A percentile compares a stretch with the other conserved stretches of the same genome.
Conservation (phyloP, 306 rosid genomes). For the Carpinus viminea region DNA sequence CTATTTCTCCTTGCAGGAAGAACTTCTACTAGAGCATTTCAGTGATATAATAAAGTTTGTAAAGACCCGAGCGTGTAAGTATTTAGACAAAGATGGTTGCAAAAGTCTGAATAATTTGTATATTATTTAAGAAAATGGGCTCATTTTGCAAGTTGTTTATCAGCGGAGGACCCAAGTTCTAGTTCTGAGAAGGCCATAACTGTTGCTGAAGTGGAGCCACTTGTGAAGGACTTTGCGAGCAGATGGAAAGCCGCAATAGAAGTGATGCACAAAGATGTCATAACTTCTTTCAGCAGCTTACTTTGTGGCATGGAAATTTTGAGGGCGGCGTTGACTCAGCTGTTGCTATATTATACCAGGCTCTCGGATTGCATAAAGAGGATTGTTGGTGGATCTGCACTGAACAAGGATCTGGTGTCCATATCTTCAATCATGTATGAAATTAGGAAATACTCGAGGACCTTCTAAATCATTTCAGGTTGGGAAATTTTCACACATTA, state of each 20-base stretch:
- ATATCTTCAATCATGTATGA: conserved; percentile 90
- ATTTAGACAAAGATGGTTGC: conserved; percentile 6
- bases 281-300: conserved; percentile 97
- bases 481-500: neutral
- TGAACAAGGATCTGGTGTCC: conserved; percentile 91
- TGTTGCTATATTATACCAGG: conserved; percentile 87
- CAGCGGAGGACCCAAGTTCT: conserved; percentile 84
- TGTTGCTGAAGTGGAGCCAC: conserved; percentile 81
- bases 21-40: conserved; percentile 85
- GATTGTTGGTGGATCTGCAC: conserved; percentile 70
- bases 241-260: conserved; percentile 98
- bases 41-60: conserved; percentile 81
- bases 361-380: conserved; percentile 91
- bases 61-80: conserved; percentile 91
- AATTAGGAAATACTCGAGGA: conserved; percentile 92
- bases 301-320: conserved; percentile 93
- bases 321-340: conserved; percentile 88
- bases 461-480: conserved; percentile 55
- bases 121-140: conserved; percentile 11
- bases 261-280: conserved; percentile 98
- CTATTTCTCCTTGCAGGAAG: conserved; percentile 71
- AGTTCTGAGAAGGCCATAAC: conserved; percentile 67
- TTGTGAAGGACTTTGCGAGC: conserved; percentile 90
- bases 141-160: conserved; percentile 26
- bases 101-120: conserved; percentile 13